These are phyloP conservation scores for Pythium scleroteichum DNA, from an alignment of 352 stramenopile genomes.

Conservation along the genomic window DNA sequence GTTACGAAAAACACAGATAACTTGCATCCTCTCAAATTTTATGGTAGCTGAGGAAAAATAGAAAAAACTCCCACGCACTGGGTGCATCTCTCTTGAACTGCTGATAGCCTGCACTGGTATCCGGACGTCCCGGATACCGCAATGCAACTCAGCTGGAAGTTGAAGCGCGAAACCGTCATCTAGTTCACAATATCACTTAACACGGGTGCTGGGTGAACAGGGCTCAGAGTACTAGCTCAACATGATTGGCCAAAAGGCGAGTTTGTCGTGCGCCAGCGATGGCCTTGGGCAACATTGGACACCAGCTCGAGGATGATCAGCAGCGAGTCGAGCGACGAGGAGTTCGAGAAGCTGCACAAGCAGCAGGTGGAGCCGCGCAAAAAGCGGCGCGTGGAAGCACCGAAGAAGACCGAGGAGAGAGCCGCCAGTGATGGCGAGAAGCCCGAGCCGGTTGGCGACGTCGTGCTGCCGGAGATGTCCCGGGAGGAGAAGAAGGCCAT, in stretches of 20 bases:
- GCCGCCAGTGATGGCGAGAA: constrained; percentile 1
- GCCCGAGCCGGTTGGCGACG: background rate
- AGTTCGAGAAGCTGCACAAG: constrained; percentile 73
- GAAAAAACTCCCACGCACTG: background rate
- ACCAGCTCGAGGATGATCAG: constrained; percentile 67
- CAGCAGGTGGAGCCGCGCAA: constrained; percentile 34
- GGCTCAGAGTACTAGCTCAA: constrained; percentile 2
- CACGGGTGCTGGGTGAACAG: constrained; percentile 5
- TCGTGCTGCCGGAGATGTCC: constrained; percentile 36
- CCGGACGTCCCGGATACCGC: background rate
- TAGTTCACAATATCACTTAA: background rate
- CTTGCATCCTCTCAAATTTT: constrained; percentile 3
- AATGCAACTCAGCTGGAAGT: background rate
- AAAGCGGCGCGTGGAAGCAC: constrained; percentile 23
- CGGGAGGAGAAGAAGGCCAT: constrained; percentile 69
- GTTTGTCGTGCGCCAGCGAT: constrained; percentile 23
- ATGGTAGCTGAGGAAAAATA: background rate
- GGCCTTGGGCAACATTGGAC: background rate
- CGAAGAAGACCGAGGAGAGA: background rate
- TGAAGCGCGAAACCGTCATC: constrained; percentile 17
- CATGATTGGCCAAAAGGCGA: constrained; percentile 26
- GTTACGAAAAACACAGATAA: constrained; percentile 26
- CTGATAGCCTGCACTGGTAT: no score
- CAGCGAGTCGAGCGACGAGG: constrained; percentile 89
- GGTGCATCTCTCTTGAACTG: no score